Base-by-base conservation (phyloP, 2,329 filamentous ascomycete genomes). In the Penicillium olsonii region DNA sequence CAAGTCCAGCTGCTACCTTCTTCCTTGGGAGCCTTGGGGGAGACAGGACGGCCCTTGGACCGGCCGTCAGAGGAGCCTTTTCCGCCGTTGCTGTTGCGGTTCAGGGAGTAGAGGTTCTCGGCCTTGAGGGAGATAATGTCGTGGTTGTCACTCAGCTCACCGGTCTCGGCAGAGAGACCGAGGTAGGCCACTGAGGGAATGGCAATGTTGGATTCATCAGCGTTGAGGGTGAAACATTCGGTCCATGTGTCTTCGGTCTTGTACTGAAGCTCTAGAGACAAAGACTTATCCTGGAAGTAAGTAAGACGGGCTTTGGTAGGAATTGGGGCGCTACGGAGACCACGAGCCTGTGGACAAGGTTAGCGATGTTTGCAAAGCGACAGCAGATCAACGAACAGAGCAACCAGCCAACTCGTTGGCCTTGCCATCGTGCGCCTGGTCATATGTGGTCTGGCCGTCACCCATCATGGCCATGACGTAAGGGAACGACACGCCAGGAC, bases 381-480 rank as follows among this genome's bases (percentile, higher is more conserved):
- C 18, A 14, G 15, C 7, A 1, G 35, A 17, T 29, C 40, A 37
- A 68, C 80, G 42, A 76, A 84, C 82, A 46, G 92, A 96, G 79
- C 94, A 99, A 52, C 94, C 94, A 45, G 91, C 92, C 54, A 96
- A 79, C 75, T 99, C 94, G 64, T 89, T 91, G 49, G 84, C 82
- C 79, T 96, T 97, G 68, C 94, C 94, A 66, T 99, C 94, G 65
- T 92, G 92, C 63, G 86, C 85, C 77, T 96, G 91, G 78, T 97
- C 91, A 75, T 99, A 99, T 12, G 78, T 70, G 6, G 87, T 95
- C 68, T 90, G 79, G 54, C 94, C 92, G 70, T 99, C 94, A 52
- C 94, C 94, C 60, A 91, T 80, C 94, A 97, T 97, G 55, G 92
- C 92, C 92, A 97, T 96, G 65, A 99, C 87, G 68, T 96, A 96